Base-by-base conservation (phyloP, 495 filamentous ascomycete genomes). In the Cryomyces minteri region DNA sequence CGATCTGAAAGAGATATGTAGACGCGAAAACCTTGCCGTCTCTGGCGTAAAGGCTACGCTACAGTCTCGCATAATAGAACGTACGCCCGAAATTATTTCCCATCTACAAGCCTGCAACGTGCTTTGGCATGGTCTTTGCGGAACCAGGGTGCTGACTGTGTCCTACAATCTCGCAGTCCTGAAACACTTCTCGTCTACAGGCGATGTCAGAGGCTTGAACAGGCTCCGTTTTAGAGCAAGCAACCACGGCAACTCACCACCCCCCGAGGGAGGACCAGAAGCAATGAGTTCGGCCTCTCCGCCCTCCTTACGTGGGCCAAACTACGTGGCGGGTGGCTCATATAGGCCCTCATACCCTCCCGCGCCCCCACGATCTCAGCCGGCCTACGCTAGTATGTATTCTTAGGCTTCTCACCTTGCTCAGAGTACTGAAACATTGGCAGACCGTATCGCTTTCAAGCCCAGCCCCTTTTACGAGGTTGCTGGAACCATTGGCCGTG, bases 1-100 rank as follows among this genome's bases (percentile, higher is more conserved):
- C 31, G 71, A 80, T 43, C 72, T 98, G 36, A 82, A 85, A 48
- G 59, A 64, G 11, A 79, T 95, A 51, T 74, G 87, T 52, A 73
- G 71, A 37, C 63, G 65, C 45, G 80, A 88, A 58, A 70, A 74
- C 30, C 68, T 88, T 12, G 65, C 69, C 32, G 77, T 83, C 36
- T 81, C 74, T 30, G 90, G 90, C 6, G 75, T 84, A 48, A 98
- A 98, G 64, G 68, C 74, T 30, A 69, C 79, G 14, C 63, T 96
- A 38, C 86, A 93, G 59, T 60, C 62, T 29, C 79, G 88, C 48
- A 78, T 95, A 41, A 75, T 79, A 48, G 57, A 72, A 30, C 73
- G 90, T 95, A 66, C 59, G 82, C 40, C 34, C 18, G 18, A 25
- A 12, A 9, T 3, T 37, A 1, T 37, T 37, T 37, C 34, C 34